These are phyloP conservation scores for Gymnopilus dilepis DNA, from an alignment of 768 basidiomycete species.

Conservation along the genomic window DNA sequence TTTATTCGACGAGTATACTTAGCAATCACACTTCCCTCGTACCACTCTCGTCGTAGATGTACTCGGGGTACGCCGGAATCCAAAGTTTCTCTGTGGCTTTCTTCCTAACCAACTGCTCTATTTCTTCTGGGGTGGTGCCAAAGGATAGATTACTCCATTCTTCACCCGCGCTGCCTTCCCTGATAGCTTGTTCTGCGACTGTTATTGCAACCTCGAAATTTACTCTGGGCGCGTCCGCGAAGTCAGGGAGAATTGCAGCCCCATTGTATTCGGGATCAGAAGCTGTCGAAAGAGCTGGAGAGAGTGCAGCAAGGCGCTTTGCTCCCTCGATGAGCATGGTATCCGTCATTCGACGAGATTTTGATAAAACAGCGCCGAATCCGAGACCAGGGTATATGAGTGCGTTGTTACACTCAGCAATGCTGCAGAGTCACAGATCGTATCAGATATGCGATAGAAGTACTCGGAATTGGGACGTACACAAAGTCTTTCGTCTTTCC, in stretches of 20 bases:
- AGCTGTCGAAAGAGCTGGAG: slow-evolving; percentile 52
- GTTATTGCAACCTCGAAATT: slow-evolving; percentile 85
- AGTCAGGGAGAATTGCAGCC: slow-evolving; percentile 74
- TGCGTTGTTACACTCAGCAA: slow-evolving; percentile 80
- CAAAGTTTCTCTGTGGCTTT: slow-evolving; percentile 57
- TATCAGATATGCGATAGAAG: too few species aligned
- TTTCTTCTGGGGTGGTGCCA: background rate
- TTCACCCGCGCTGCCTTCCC: slow-evolving; percentile 68
- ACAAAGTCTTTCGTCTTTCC: slow-evolving; percentile 62
- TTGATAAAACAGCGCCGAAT: slow-evolving; percentile 74
- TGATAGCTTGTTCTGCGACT: slow-evolving; percentile 77
- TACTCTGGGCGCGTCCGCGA: slow-evolving; percentile 71
- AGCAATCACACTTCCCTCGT: slow-evolving; percentile 9
- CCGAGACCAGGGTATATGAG: slow-evolving; percentile 88
- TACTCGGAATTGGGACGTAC: slow-evolving; percentile 56
- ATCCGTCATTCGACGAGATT: slow-evolving; percentile 71
- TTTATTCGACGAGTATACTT: too few species aligned
- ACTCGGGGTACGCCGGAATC: slow-evolving; percentile 69
- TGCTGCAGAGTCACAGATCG: slow-evolving; percentile 47
- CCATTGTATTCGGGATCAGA: slow-evolving; percentile 55
- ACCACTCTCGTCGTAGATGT: slow-evolving; percentile 65
- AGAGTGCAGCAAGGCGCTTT: slow-evolving; percentile 71
- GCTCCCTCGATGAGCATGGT: slow-evolving; percentile 90
- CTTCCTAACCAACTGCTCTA: slow-evolving; percentile 12
- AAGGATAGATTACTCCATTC: slow-evolving; percentile 47